Base-by-base conservation (phyloP, 306 rosid species). In the Rosa persica region DNA sequence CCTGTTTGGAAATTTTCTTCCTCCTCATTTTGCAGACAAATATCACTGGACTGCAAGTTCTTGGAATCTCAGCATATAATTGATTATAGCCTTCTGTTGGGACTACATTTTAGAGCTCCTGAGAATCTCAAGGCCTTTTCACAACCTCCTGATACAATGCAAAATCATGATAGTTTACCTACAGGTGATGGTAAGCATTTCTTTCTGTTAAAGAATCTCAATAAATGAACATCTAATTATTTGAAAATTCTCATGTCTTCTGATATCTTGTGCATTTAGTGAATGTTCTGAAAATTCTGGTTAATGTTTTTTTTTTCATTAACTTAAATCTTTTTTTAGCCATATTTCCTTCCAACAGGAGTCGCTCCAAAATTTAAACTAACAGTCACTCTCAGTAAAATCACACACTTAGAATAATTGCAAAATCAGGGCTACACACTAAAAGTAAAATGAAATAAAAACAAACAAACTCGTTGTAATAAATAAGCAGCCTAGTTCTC, bases 41-140 rank as follows among this genome's bases (percentile, higher is more conserved):
- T 95, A 79, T 83, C 82, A 80, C 82, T 90, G 66, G 98, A 95
- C 88, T 91, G 97, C 78, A 69, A 0, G 85, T 95, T 95, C 90
- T 87, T 95, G 92, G 88, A 91, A 86, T 95, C 99, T 74, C 97
- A 84, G 87, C 89, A 82, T 22, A 91, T 95, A 78, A 93, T 95
- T 47, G 99, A 95, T 85, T 95, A 95, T 75, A 95, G 99, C 83
- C 97, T 95, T 79, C 89, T 95, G 79, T 83, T 95, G 89, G 99
- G 99, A 72, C 75, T 95, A 73, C 97, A 95, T 88, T 90, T 95
- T 87, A 87, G 96, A 91, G 98, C 97, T 83, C 99, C 99, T 71
- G 90, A 91, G 84, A 85, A 87, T 85, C 90, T 91, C 74, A 95
- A 84, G 84, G 82, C 90, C 67, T 86, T 89, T 48, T 88, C 70